Percentiles rank a stretch among this genome's conserved stretches.
Conservation (phyloP, 352 stramenopile species). For the Phytophthora cryptogea region DNA sequence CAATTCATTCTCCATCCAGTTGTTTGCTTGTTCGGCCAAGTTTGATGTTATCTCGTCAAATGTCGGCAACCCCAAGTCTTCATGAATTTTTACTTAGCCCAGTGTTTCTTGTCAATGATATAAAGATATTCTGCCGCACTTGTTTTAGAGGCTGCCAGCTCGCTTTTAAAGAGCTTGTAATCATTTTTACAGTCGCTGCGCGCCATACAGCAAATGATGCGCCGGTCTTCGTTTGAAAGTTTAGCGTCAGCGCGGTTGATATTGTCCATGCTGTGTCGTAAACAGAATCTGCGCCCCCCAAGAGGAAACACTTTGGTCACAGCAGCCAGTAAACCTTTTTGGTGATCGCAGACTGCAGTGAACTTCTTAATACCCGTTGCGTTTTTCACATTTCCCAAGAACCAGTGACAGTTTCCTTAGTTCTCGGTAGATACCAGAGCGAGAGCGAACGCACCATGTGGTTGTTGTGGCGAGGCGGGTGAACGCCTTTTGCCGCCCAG, state of each 20-base stretch:
- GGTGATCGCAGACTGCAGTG: neutral
- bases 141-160: neutral
- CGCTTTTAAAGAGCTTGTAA: neutral
- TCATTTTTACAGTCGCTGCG: slow-evolving; percentile 1
- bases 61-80: neutral
- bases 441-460: too few species aligned
- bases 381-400: too few species aligned
- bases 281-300: slow-evolving; percentile 5
- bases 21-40: neutral
- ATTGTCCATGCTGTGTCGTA: neutral
- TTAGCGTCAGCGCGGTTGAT: neutral
- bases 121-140: slow-evolving; percentile 5
- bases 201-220: neutral
- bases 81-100: slow-evolving; percentile 12
- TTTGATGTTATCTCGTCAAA: neutral
- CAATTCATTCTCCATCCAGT: neutral
- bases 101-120: slow-evolving; percentile 6
- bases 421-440: too few species aligned
- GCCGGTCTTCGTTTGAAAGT: neutral
- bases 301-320: neutral
- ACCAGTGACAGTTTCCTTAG: too few species aligned
- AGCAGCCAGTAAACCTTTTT: neutral
- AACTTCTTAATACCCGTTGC: neutral
- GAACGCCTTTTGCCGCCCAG: too few species aligned
- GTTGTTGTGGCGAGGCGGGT: too few species aligned